Conservation (phyloP, 371 early-diverging fungal species). For the Mucor racemosus region DNA sequence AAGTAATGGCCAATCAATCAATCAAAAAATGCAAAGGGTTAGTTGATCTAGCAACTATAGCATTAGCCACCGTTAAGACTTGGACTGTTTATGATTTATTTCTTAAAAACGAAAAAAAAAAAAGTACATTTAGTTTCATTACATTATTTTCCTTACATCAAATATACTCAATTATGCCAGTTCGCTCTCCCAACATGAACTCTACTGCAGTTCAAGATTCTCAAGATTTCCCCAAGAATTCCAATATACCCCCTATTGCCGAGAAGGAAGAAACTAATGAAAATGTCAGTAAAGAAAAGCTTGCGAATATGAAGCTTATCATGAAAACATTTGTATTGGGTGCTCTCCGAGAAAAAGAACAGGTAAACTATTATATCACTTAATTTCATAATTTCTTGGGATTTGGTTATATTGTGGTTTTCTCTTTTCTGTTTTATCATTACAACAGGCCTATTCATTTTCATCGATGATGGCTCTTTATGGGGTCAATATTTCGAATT, state of each 20-base stretch:
- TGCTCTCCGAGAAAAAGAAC: conserved; percentile 50
- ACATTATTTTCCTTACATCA: neutral
- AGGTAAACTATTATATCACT: conserved; percentile 42
- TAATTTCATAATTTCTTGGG: conserved; percentile 8
- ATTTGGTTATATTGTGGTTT: conserved; percentile 12
- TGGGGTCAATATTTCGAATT: neutral
- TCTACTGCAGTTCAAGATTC: conserved; percentile 2
- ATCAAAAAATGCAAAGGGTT: neutral
- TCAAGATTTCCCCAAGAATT: neutral
- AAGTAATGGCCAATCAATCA: neutral
- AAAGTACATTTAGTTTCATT: neutral
- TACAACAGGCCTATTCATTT: neutral
- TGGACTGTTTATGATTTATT: neutral
- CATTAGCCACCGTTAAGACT: neutral
- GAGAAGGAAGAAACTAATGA: conserved; percentile 35
- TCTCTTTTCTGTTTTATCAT: too few relatives aligned
- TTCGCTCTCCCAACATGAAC: conserved; percentile 17
- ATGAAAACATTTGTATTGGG: conserved; percentile 49
- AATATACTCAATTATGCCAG: conserved; percentile 10
- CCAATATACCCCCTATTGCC: neutral
- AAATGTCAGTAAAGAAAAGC: conserved; percentile 39
- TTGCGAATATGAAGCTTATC: conserved; percentile 46
- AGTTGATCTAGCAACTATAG: neutral
- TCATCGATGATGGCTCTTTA: neutral
- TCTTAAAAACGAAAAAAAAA: neutral